phyloP scores from a whole-genome alignment of 192 early-diverging fungal genomes.

The Thoreauomyces humboldtii region DNA sequence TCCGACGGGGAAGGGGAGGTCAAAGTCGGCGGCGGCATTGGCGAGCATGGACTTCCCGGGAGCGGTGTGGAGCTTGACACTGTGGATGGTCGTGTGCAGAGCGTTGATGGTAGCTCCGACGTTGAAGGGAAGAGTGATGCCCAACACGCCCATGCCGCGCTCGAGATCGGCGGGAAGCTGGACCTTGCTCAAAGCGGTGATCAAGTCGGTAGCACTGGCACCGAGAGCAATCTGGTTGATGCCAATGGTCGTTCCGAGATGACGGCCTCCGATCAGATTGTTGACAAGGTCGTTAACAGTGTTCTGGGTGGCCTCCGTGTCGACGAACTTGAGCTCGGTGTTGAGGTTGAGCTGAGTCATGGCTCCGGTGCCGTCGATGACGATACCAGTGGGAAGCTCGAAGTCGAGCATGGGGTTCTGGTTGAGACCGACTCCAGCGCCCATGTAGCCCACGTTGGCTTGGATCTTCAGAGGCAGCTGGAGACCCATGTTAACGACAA shows the following conservation, averaged over 20 bases:
- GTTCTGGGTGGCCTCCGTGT: conserved; percentile 27
- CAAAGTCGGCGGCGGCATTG: conserved; percentile 24
- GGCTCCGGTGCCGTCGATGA: conserved; percentile 6
- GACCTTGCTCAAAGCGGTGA: conserved; percentile 32
- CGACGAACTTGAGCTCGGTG: conserved; percentile 26
- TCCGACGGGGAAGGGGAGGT: conserved; percentile 26
- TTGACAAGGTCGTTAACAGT: conserved; percentile 27
- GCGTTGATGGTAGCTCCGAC: conserved; percentile 5
- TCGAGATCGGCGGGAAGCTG: conserved; percentile 28
- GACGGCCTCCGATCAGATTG: conserved; percentile 27
- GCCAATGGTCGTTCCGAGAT: conserved; percentile 17
- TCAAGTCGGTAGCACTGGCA: conserved; percentile 8
- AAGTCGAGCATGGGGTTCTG: conserved; percentile 26
- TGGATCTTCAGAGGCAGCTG: conserved; percentile 8
- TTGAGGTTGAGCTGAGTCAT: conserved; percentile 23
- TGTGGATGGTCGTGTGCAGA: conserved; percentile 20
- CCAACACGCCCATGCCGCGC: conserved; percentile 22
- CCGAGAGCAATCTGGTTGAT: conserved; percentile 20
- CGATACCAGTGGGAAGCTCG: conserved; percentile 17
- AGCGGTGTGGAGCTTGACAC: conserved; percentile 14
- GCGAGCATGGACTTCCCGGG: conserved; percentile 11
- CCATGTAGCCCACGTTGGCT: conserved; percentile 24
- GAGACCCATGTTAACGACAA: conserved; percentile 20
- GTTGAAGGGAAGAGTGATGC: conserved; percentile 13
- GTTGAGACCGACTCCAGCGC: conserved; percentile 20